These are phyloP conservation scores for Nemania diffusa DNA, from an alignment of 2,329 filamentous ascomycete species.

Conservation along the genomic window DNA sequence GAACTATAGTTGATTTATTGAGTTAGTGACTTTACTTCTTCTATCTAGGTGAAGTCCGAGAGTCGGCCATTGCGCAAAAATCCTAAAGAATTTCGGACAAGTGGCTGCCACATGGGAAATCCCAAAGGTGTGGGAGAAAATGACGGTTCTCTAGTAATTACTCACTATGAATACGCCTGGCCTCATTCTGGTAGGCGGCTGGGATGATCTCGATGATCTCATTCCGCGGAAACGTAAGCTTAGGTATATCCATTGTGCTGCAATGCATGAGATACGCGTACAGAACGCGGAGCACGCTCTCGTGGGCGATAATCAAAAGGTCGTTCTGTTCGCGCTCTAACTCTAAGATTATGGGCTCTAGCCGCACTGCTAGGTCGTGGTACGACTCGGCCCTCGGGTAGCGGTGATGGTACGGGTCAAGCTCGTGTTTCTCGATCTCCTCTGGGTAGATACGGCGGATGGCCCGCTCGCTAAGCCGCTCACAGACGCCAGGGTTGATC, in stretches of 20 bases:
- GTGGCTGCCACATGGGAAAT: not conserved
- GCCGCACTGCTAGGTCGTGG: slow-evolving; percentile 95
- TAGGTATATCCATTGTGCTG: slow-evolving; percentile 92
- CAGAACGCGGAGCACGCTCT: slow-evolving; percentile 94
- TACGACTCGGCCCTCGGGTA: slow-evolving; percentile 98
- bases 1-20: slow-evolving; percentile 56
- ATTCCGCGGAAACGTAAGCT: slow-evolving; percentile 90
- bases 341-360: slow-evolving; percentile 97
- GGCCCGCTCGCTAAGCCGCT: slow-evolving; percentile 86
- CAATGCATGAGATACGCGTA: slow-evolving; percentile 99
- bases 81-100: not conserved
- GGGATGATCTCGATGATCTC: slow-evolving; percentile 99
- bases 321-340: slow-evolving; percentile 97
- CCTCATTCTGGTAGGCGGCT: slow-evolving; percentile 95
- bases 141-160: not conserved
- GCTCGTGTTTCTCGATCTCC: slow-evolving; percentile 90
- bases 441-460: slow-evolving; percentile 88
- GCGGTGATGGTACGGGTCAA: slow-evolving; percentile 95
- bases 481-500: slow-evolving; percentile 94
- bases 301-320: slow-evolving; percentile 97
- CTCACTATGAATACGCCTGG: slow-evolving; percentile 80
- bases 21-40: slow-evolving; percentile 18
- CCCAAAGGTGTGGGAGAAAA: not conserved
- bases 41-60: not conserved
- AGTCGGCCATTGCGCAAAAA: not conserved